Base-by-base conservation (phyloP, 805 yeast genomes). In the Yarrowia sp. region DNA sequence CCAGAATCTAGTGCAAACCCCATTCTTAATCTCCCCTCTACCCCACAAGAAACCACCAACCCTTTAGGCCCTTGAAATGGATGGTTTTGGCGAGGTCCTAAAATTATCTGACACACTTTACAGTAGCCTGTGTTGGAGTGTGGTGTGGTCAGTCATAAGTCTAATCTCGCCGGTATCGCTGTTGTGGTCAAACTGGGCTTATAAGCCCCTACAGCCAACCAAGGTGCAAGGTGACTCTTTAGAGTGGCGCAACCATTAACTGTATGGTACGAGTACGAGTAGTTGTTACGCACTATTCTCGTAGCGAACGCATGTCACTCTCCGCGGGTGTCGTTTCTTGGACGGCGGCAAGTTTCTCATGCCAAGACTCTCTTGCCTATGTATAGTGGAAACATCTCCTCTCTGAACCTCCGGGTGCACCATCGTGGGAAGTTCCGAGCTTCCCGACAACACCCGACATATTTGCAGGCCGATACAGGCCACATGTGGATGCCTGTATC, bases 381-480 rank as follows among this genome's bases (percentile, higher is more conserved):
- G 46, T 41, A 41, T 41, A 16, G 26, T 12, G 26, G n/a, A 41
- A 22, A 21, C 49, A 9, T 17, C 48, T 43, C 48, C 30, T 22
- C 30, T 22, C 24, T 22, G 14, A 24, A 38, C 41, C 41, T 9
- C 41, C 41, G 14, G 41, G 36, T 33, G 36, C 22, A 7, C 41
- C 28, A 40, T 40, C 46, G 46, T 22, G 36, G 32, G n/a, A 17
- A 5, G 8, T 9, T 21, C 16, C 40, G 28, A 40, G 21, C 14
- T 22, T 19, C 58, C 58, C 58, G 58, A 35, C 58, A 33, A 9
- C 41, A 10, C 41, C 58, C 58, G 58, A 51, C 58, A 33, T 33
- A 16, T 51, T 33, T 51, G 41, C 40, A 51, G 58, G 21, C 41
- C 16, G 22, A 5, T 30, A 35, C 58, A 51, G 16, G 58, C 19